Conservation (phyloP, 2,329 filamentous ascomycete genomes). For the Alternaria angustiovoidea region DNA sequence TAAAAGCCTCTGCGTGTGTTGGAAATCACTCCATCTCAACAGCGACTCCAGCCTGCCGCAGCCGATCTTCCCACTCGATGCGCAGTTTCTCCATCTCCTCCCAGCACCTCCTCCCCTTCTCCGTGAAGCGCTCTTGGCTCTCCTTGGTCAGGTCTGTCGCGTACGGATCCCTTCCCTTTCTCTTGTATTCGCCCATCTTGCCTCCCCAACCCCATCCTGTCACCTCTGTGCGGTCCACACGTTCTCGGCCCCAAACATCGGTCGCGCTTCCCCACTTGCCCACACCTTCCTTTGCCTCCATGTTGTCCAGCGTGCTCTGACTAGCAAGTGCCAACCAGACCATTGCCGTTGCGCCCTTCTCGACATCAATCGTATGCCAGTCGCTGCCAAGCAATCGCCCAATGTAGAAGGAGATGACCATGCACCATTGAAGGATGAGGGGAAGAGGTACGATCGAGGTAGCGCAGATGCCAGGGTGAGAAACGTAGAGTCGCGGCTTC, state of each 20-base stretch:
- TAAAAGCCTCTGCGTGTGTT: not conserved
- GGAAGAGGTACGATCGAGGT: slow-evolving; percentile 82
- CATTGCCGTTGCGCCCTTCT: slow-evolving; percentile 77
- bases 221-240: slow-evolving; percentile 80
- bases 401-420: slow-evolving; percentile 73
- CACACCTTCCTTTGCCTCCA: slow-evolving; percentile 61
- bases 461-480: slow-evolving; percentile 86
- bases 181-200: slow-evolving; percentile 59
- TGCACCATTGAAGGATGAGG: slow-evolving; percentile 72
- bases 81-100: slow-evolving; percentile 75
- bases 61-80: slow-evolving; percentile 64
- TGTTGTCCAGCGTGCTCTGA: slow-evolving; percentile 67
- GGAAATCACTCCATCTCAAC: slow-evolving; percentile 35
- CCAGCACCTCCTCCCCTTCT: slow-evolving; percentile 70
- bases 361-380: slow-evolving; percentile 83
- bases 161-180: slow-evolving; percentile 65
- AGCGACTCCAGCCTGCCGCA: slow-evolving; percentile 51
- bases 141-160: slow-evolving; percentile 68
- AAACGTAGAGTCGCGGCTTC: slow-evolving; percentile 73
- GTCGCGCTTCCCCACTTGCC: slow-evolving; percentile 87
- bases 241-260: slow-evolving; percentile 64
- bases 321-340: slow-evolving; percentile 79
- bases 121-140: slow-evolving; percentile 68
- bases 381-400: slow-evolving; percentile 82
- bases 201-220: slow-evolving; percentile 80